Evolutionary conservation across 257 asterid genomes (phyloP).

Genomic region (Solanum corneliomulleri): DNA sequence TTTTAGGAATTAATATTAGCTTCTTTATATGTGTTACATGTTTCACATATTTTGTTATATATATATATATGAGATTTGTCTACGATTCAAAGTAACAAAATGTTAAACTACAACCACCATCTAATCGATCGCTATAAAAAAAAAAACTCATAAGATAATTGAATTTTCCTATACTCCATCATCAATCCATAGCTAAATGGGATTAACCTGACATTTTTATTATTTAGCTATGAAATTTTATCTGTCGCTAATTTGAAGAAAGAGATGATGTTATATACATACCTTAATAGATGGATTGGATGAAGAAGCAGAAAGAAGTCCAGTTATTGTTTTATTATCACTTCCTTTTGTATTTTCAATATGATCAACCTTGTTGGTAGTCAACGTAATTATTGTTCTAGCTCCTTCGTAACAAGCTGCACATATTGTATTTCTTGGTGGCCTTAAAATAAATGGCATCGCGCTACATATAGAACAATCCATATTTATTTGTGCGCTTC

Average conservation of each 20-base stretch:
- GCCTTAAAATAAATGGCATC: constrained; percentile 71
- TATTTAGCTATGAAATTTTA: too few species aligned
- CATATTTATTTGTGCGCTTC: constrained; percentile 14
- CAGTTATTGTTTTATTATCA: constrained; percentile 22
- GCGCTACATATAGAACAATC: constrained; percentile 89
- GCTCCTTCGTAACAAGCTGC: constrained; percentile 90
- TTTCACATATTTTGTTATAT: not conserved
- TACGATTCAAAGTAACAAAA: not conserved
- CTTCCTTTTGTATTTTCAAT: constrained; percentile 35
- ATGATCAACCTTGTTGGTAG: constrained; percentile 34
- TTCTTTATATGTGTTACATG: not conserved
- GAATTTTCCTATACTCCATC: not conserved
- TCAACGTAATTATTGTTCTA: constrained; percentile 48
- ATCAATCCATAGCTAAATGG: not conserved
- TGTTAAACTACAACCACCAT: not conserved
- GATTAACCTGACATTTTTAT: not conserved
- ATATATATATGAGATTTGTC: not conserved
- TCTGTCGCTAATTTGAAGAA: not conserved
- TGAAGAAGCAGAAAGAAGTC: constrained; percentile 21
- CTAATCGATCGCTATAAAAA: too few species aligned
- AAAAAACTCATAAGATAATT: not conserved
- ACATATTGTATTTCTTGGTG: constrained; percentile 80
- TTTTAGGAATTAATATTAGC: not conserved
- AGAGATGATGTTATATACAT: not conserved
- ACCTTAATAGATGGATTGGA: constrained; percentile 1